Percentiles rank a stretch among this genome's conserved stretches.
These are phyloP conservation scores for Ophiostoma novo-ulmi DNA, from an alignment of 2,329 filamentous ascomycete species.

Conservation along the genomic window DNA sequence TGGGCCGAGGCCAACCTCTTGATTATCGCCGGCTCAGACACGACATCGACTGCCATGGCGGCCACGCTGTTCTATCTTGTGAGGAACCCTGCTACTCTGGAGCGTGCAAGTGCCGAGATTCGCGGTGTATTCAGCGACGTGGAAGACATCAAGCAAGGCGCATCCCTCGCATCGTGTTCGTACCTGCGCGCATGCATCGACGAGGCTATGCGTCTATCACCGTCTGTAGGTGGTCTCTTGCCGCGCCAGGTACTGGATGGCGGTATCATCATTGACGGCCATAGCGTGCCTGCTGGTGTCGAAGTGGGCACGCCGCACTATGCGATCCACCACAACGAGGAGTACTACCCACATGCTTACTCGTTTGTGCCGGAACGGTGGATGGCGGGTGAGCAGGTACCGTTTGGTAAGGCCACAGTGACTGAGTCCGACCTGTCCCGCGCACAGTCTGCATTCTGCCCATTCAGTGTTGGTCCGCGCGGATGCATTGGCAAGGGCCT, in stretches of 20 bases:
- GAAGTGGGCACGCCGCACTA: constrained; percentile 63
- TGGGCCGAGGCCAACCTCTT: constrained; percentile 67
- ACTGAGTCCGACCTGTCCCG: constrained; percentile 48
- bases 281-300: constrained; percentile 52
- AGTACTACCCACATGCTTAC: constrained; percentile 57
- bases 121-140: constrained; percentile 46
- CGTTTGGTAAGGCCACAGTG: constrained; percentile 32
- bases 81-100: constrained; percentile 46
- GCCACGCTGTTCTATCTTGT: constrained; percentile 59
- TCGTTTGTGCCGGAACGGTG: constrained; percentile 60
- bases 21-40: constrained; percentile 68
- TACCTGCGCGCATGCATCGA: constrained; percentile 61
- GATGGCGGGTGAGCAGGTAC: constrained; percentile 44
- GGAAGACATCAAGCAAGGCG: constrained; percentile 53
- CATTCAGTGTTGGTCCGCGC: constrained; percentile 64
- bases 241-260: constrained; percentile 55
- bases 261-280: constrained; percentile 51
- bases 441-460: constrained; percentile 66
- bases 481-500: constrained; percentile 69
- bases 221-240: constrained; percentile 55
- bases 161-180: constrained; percentile 45
- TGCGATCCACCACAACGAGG: constrained; percentile 61
- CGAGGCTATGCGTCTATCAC: constrained; percentile 59
- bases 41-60: constrained; percentile 63
- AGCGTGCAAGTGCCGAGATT: constrained; percentile 47